phyloP scores from a whole-genome alignment of 1,284 basidiomycete species.

The Volvariella volvacea region DNA sequence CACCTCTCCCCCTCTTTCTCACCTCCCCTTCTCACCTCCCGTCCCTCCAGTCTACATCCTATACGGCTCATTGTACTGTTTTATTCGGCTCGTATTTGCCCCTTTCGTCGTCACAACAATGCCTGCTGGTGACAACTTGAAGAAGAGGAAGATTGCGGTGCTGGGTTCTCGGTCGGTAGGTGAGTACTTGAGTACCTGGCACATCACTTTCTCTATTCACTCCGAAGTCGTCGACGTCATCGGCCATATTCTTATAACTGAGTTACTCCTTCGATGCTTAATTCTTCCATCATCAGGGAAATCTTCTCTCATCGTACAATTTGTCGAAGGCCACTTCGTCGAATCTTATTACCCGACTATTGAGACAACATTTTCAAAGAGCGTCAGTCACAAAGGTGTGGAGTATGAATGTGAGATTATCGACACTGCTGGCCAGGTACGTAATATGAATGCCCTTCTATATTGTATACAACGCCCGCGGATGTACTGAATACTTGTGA shows the following conservation, averaged over 20 bases:
- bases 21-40: not conserved
- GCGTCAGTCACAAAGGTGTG: slow-evolving; percentile 75
- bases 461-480: not conserved
- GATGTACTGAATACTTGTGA: slow-evolving; percentile 7
- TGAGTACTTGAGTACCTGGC: no score
- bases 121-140: slow-evolving; percentile 38
- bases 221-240: not conserved
- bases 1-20: not conserved
- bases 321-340: slow-evolving; percentile 35
- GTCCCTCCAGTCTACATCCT: not conserved
- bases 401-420: slow-evolving; percentile 96
- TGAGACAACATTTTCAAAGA: slow-evolving; percentile 85
- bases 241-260: no score
- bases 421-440: slow-evolving; percentile 91
- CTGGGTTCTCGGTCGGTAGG: slow-evolving; percentile 41
- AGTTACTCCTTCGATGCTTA: no score
- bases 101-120: slow-evolving; percentile 13
- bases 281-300: slow-evolving; percentile 26
- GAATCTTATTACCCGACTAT: slow-evolving; percentile 75
- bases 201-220: slow-evolving; percentile 4
- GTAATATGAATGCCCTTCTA: slow-evolving; percentile 32
- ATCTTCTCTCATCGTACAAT: slow-evolving; percentile 37
- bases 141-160: slow-evolving; percentile 57
- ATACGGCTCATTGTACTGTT: no score
- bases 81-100: no score